Percentiles rank a stretch among this genome's conserved stretches.
Evolutionary conservation across 148 eudicot genomes (phyloP).

Genomic region (Camellia lanceoleosa): DNA sequence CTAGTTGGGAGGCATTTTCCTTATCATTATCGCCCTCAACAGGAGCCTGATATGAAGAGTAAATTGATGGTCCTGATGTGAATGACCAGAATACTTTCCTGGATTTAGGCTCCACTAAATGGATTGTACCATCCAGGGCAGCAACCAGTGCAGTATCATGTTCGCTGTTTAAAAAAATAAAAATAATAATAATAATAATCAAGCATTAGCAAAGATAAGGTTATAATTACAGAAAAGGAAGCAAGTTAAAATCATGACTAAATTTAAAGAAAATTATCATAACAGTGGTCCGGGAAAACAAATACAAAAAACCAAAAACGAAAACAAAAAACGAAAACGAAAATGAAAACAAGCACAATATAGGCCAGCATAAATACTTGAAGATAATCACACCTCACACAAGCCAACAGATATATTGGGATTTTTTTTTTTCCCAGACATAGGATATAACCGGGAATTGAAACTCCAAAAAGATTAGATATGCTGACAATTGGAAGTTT

Average conservation of each 20-base stretch:
- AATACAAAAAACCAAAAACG: too few relatives aligned
- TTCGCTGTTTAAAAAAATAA: constrained; percentile 27
- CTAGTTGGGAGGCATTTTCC: constrained; percentile 33
- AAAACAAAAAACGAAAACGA: too few relatives aligned
- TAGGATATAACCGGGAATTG: too few relatives aligned
- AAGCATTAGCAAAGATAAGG: not conserved
- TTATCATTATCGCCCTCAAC: constrained; percentile 32
- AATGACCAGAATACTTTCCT: constrained; percentile 74
- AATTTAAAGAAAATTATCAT: not conserved
- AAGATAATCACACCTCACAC: not conserved
- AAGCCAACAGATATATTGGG: not conserved
- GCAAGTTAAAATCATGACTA: not conserved
- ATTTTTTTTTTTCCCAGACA: too few relatives aligned
- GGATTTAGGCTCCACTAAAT: constrained; percentile 56
- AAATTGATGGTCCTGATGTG: constrained; percentile 67
- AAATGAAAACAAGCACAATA: not conserved
- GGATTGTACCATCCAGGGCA: constrained; percentile 73
- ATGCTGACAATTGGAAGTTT: not conserved
- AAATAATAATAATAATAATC: too few relatives aligned
- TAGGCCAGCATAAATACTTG: not conserved
- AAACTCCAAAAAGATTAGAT: too few relatives aligned
- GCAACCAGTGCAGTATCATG: constrained; percentile 59
- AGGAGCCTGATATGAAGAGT: constrained; percentile 68
- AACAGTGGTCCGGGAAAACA: not conserved
- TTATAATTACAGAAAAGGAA: not conserved